These are phyloP conservation scores for Caloboletus inedulis DNA, from an alignment of 1,284 basidiomycete species.

Conservation along the genomic window DNA sequence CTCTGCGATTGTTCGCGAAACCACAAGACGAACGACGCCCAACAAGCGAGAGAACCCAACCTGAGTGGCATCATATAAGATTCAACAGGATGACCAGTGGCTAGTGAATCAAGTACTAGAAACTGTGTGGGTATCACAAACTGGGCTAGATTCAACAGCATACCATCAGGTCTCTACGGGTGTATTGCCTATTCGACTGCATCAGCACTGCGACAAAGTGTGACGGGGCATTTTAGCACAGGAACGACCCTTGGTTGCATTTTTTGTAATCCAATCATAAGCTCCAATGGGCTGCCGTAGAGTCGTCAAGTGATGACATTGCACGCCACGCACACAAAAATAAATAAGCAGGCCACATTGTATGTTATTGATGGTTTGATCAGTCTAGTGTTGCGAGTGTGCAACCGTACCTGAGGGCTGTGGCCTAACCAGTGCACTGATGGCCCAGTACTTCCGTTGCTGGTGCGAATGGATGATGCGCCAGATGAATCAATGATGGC, in stretches of 20 bases:
- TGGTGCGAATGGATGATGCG: not conserved
- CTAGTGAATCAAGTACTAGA: not conserved
- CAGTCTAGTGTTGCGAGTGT: not conserved
- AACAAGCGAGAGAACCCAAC: too few species aligned
- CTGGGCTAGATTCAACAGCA: not conserved
- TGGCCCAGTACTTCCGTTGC: not conserved
- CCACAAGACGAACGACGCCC: too few species aligned
- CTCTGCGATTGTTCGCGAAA: not conserved
- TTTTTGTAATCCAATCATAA: not conserved
- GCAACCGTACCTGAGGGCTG: not conserved
- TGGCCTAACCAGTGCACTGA: not conserved
- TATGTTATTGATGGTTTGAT: not conserved
- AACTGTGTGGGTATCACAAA: not conserved
- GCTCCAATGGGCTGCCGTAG: not conserved
- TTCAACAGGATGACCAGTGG: not conserved
- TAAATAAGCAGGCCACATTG: too few species aligned
- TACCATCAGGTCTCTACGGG: not conserved
- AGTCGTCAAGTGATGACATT: not conserved
- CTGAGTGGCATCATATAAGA: not conserved
- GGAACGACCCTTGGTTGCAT: not conserved
- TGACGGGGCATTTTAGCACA: too few species aligned
- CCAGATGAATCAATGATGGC: not conserved
- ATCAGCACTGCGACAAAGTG: not conserved
- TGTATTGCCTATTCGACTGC: not conserved
- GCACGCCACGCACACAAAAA: not conserved